These are phyloP conservation scores for Globomyces pollinis-pini DNA, from an alignment of 192 early-diverging fungal genomes.

Conservation along the genomic window DNA sequence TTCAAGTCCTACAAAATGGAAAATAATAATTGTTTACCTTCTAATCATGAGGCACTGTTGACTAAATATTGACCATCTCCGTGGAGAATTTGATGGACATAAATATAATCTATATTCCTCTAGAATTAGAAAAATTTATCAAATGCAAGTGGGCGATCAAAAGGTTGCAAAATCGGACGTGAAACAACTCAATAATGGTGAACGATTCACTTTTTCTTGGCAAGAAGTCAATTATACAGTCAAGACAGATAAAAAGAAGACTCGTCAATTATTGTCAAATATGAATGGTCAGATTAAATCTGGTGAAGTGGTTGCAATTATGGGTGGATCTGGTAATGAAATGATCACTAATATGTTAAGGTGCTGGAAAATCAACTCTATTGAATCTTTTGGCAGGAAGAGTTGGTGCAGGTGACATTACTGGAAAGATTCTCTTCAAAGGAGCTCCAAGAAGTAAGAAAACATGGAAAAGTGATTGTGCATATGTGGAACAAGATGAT, in stretches of 20 bases:
- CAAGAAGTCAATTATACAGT: neutral
- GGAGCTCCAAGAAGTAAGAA: constrained; percentile 8
- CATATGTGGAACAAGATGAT: constrained; percentile 32
- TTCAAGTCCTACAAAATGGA: too few relatives aligned
- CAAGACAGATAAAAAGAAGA: neutral
- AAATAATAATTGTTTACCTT: too few relatives aligned
- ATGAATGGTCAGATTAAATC: neutral
- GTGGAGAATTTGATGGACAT: too few relatives aligned
- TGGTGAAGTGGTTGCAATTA: constrained; percentile 3
- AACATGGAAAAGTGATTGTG: constrained; percentile 22
- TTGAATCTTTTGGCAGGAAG: constrained; percentile 24
- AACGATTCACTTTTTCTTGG: too few relatives aligned
- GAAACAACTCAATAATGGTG: too few relatives aligned
- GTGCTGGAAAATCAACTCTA: constrained; percentile 37
- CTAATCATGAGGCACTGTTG: too few relatives aligned
- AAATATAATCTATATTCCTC: too few relatives aligned
- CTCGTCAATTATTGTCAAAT: neutral
- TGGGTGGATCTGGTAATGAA: constrained; percentile 13
- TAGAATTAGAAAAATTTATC: too few relatives aligned
- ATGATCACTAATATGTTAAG: neutral
- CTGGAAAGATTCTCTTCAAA: constrained; percentile 20
- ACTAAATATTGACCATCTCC: too few relatives aligned
- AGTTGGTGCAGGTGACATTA: constrained; percentile 18
- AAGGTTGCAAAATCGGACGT: too few relatives aligned
- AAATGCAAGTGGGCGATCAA: too few relatives aligned